Base-by-base conservation (phyloP, 2,329 filamentous ascomycete genomes). In the Calcarisporium arbuscula region DNA sequence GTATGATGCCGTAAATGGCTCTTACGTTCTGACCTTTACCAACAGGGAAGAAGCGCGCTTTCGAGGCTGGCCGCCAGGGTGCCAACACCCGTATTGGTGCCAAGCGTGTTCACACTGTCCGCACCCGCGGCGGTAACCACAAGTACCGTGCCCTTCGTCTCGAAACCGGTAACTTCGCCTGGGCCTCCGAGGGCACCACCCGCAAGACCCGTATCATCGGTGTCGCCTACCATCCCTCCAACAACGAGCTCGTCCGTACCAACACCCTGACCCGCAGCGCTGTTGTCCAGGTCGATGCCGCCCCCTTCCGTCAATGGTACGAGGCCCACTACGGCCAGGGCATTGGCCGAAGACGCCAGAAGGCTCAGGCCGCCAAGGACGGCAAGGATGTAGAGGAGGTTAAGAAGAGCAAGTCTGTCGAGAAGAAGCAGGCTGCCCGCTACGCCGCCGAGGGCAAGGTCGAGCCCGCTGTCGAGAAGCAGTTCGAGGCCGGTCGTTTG, bases 231-330 rank as follows among this genome's bases (percentile, higher is more conserved):
- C 94, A 98, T 74, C 94, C 92, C 47, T 95, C 90, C 68, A 98
- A 98, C 89, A 98, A 98, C 87, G 92, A 98, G 77, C 81, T 98
- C 57, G 89, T 98, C 77, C 92, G 92, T 65, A 98, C 92, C 72
- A 98, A 98, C 84, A 96, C 92, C 75, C 80, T 98, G 67, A 98
- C 92, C 79, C 94, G 89, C 76, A 87, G 87, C 64, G 92, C 92
- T 73, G 86, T 98, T 62, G 86, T 98, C 67, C 92, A 98, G 79
- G 76, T 98, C 72, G 92, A 98, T 70, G 92, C 94, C 58, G 87
- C 92, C 48, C 92, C 92, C 54, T 98, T 98, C 86, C 80, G 92
- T 68, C 90, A 96, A 76, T 98, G 92, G 92, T 98, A 94, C 74
- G 92, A 98, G 82, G 87, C 92, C 55, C 92, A 98, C 84, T 98